Evolutionary conservation across 805 yeast genomes (phyloP), one percentile per base, ranked within the genome.

Genomic region (Torulaspora maleeae): DNA sequence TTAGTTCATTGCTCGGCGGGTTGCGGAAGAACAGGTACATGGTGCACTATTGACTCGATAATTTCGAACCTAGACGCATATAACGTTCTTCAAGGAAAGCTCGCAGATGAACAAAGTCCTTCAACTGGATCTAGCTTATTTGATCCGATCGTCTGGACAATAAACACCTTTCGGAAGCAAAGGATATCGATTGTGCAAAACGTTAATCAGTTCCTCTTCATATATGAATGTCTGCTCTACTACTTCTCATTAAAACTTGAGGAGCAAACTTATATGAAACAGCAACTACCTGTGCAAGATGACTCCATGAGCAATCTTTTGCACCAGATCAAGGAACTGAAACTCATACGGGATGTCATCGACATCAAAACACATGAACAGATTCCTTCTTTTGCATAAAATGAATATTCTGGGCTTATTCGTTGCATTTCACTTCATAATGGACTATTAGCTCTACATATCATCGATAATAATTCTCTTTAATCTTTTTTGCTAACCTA

Each of bases 1-100:
- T 61, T 88, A 37, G 86, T 85, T 20, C 98, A 91, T 66, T 91
- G 99, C 60, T 87, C 96, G 5, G 98, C 98, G 1, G 99, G 99
- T 0, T 89, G 95, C 60, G 99, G 99, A 15, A 72, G 99, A 47
- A 88, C 98, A 0, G 99, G 99, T 2, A 86, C 96, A 1, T 83
- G 82, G 59, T 79, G 89, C 50, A 78, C 88, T 1, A 67, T 84
- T 17, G 95, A 86, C 58, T 73, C 82, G 0, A 70, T 74, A 17
- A 65, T 79, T 28, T 76, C 82, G 39, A 55, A 59, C 37, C 36
- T 59, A 27, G 46, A 52, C 7, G 58, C 52, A 29, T 55, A 58
- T 32, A 59, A 54, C 36, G 32, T 41, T 11, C 41, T 61, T 36
- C 52, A 50, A 40, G 39, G 49, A 10, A 52, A 53, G 12, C 52